These are phyloP conservation scores for Colletotrichum ledebouriae DNA, from an alignment of 2,329 filamentous ascomycete species.

Conservation along the genomic window DNA sequence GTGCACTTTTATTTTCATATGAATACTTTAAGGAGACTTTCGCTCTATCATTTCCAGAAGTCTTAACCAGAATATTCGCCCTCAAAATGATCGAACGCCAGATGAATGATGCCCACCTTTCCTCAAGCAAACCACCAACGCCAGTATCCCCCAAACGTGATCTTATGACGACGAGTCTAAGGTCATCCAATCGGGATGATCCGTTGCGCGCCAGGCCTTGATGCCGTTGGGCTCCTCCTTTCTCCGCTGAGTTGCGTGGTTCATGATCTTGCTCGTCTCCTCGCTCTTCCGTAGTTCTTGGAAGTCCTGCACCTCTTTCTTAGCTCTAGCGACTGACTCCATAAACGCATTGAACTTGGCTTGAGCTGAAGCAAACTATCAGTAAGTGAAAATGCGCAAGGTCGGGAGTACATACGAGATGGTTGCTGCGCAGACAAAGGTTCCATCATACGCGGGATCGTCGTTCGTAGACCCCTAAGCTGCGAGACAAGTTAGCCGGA, in stretches of 20 bases:
- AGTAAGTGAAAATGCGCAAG: constrained; percentile 10
- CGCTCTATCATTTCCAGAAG: neutral
- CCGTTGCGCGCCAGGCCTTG: constrained; percentile 69
- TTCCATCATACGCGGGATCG: constrained; percentile 64
- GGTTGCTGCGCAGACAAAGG: constrained; percentile 64
- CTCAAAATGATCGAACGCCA: neutral
- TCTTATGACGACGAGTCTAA: neutral
- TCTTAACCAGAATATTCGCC: neutral
- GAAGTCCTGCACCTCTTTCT: constrained; percentile 66
- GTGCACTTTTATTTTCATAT: too few species aligned
- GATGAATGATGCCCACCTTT: neutral
- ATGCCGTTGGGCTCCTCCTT: constrained; percentile 69
- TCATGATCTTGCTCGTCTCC: constrained; percentile 63
- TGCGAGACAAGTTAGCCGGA: constrained; percentile 45
- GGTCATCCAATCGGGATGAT: constrained; percentile 69
- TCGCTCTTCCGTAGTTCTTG: constrained; percentile 61
- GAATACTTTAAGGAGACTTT: too few species aligned
- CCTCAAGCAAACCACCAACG: constrained; percentile 12
- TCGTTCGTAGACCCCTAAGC: constrained; percentile 62
- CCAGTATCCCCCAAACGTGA: neutral
- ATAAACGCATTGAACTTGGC: constrained; percentile 61
- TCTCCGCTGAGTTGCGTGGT: constrained; percentile 66
- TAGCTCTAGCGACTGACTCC: constrained; percentile 61
- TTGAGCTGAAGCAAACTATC: constrained; percentile 60
- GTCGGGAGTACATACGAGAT: constrained; percentile 60